Conservation (phyloP, 345 rosid species). For the Punica granatum region DNA sequence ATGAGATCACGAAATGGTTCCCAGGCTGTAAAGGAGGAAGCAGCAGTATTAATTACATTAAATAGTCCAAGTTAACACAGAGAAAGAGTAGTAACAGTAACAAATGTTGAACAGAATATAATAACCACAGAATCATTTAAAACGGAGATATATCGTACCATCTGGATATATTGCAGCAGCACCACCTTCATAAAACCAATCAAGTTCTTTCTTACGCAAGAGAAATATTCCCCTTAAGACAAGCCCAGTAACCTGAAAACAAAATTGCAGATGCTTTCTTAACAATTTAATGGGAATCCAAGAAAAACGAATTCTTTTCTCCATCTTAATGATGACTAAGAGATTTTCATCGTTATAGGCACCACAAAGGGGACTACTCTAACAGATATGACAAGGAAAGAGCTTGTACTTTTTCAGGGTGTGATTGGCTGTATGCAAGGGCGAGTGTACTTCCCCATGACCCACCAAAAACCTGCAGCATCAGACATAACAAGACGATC, state of each 20-base stretch:
- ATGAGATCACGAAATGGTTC: constrained; percentile 89
- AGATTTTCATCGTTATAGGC: too few relatives aligned
- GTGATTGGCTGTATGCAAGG: constrained; percentile 78
- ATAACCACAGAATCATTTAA: background rate
- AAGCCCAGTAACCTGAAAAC: constrained; percentile 69
- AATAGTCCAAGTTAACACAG: background rate
- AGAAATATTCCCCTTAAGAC: constrained; percentile 90
- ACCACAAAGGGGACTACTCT: background rate
- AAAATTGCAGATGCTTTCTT: constrained; percentile 1
- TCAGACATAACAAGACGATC: background rate
- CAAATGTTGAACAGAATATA: background rate
- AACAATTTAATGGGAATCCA: background rate
- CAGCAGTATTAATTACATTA: background rate
- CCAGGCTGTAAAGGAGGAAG: constrained; percentile 54
- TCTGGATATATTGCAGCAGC: constrained; percentile 94
- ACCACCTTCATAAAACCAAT: constrained; percentile 96
- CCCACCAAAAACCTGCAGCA: constrained; percentile 76
- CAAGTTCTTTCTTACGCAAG: constrained; percentile 87
- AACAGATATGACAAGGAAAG: background rate
- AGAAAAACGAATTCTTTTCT: background rate
- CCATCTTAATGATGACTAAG: background rate
- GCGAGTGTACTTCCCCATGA: constrained; percentile 99
- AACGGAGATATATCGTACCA: constrained; percentile 39
- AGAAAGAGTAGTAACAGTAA: background rate
- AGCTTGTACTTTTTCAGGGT: constrained; percentile 67